Evolutionary conservation across 179 eudicot genomes (phyloP).

Genomic region (Drosera spatulata): DNA sequence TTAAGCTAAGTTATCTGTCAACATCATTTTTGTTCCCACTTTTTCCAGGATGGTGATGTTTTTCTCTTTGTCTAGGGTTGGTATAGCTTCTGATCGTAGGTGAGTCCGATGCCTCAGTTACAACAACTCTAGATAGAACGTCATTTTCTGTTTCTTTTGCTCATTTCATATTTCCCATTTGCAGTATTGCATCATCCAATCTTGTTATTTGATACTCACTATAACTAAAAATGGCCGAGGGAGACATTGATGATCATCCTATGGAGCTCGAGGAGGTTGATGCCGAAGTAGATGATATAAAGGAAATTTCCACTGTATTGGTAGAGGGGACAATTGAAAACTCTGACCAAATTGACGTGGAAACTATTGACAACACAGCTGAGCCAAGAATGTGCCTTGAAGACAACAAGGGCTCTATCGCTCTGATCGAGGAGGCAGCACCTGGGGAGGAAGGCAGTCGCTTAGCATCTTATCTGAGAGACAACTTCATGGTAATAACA

Average conservation of each 20-base stretch:
- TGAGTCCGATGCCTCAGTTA: neutral
- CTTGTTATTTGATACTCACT: neutral
- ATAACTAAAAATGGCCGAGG: slow-evolving; percentile 16
- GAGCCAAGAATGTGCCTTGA: slow-evolving; percentile 7
- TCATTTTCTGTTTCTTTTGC: neutral
- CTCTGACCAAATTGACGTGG: too few species aligned
- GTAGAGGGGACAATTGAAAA: slow-evolving; percentile 2
- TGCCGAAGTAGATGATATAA: slow-evolving; percentile 5
- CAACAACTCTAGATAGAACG: neutral
- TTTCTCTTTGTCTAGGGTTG: neutral
- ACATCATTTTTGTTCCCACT: too few species aligned
- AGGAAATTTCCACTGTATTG: neutral
- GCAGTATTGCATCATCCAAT: slow-evolving; percentile 7
- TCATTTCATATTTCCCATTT: slow-evolving; percentile 1
- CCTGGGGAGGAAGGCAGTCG: slow-evolving; percentile 1
- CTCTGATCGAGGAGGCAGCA: slow-evolving; percentile 6
- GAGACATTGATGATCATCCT: slow-evolving; percentile 6
- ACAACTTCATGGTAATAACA: slow-evolving; percentile 14
- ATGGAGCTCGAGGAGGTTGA: slow-evolving; percentile 9
- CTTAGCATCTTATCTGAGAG: slow-evolving; percentile 6
- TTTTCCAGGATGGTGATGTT: neutral
- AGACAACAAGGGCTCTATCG: slow-evolving; percentile 5
- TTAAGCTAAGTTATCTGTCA: too few species aligned
- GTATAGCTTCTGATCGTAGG: neutral
- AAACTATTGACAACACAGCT: neutral